phyloP scores from a whole-genome alignment of 345 rosid genomes.

The Laguncularia racemosa region DNA sequence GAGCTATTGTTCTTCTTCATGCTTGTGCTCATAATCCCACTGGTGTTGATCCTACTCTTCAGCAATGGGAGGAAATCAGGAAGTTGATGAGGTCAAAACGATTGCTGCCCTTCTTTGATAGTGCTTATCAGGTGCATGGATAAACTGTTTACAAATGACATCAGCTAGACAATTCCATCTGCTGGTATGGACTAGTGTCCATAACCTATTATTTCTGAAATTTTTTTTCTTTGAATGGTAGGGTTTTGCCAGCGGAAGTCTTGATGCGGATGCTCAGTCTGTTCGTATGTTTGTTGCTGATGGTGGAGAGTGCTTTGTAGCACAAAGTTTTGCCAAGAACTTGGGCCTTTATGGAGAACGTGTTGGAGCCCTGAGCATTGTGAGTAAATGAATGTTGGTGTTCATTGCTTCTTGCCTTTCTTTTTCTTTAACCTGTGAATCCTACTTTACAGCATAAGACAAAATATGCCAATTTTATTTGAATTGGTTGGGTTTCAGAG shows the following conservation, averaged over 20 bases:
- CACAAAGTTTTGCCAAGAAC: conserved; percentile 92
- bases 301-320: conserved; percentile 78
- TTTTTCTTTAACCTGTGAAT: no score
- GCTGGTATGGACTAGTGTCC: no score
- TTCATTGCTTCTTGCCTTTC: no score
- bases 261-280: conserved; percentile 71
- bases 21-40: conserved; percentile 99
- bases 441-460: no score
- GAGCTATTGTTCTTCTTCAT: conserved; percentile 86
- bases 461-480: no score
- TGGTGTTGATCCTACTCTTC: conserved; percentile 85
- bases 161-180: no score
- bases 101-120: conserved; percentile 87
- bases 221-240: conserved; percentile 7
- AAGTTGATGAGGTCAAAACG: conserved; percentile 64
- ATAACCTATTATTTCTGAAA: no score
- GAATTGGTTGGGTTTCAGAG: no score
- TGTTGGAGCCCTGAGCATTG: conserved; percentile 96
- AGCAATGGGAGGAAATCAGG: conserved; percentile 90
- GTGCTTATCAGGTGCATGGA: conserved; percentile 76
- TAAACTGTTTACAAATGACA: not conserved
- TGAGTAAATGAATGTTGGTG: conserved; percentile 15
- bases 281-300: conserved; percentile 80
- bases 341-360: conserved; percentile 95
- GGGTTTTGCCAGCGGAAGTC: conserved; percentile 94